phyloP scores from a whole-genome alignment of 1,284 basidiomycete genomes.

The Malassezia pachydermatis region DNA sequence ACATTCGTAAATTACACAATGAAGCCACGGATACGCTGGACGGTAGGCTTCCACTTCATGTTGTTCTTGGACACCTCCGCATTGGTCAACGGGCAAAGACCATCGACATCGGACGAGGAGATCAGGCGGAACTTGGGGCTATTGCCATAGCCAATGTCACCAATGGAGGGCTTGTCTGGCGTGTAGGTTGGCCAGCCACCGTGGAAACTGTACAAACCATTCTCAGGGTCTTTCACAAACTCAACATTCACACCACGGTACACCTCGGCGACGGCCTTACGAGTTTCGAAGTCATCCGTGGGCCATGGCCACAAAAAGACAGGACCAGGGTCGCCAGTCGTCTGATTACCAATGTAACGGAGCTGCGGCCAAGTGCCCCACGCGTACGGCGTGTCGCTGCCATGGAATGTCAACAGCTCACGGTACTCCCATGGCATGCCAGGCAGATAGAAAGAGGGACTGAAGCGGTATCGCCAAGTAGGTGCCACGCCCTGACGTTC shows the following conservation, averaged over 20 bases:
- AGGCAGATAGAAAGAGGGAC: conserved; percentile 14
- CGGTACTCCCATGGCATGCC: conserved; percentile 6
- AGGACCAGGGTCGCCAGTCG: neutral
- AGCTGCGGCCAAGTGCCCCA: conserved; percentile 12
- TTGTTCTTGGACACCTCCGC: conserved; percentile 4
- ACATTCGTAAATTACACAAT: too few species aligned
- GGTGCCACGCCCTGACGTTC: conserved; percentile 7
- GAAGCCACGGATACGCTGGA: neutral
- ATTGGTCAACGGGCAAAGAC: conserved; percentile 11
- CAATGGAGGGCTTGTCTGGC: neutral
- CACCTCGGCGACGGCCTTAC: neutral
- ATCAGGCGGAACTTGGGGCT: conserved; percentile 2
- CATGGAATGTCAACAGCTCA: conserved; percentile 12
- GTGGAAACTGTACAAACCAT: conserved; percentile 10
- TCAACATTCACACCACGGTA: conserved; percentile 12
- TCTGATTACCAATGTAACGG: neutral
- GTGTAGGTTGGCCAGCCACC: conserved; percentile 12
- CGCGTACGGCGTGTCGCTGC: conserved; percentile 16
- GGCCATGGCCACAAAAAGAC: neutral
- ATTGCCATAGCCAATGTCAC: conserved; percentile 16
- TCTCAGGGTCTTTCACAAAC: conserved; percentile 16
- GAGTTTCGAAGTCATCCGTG: conserved; percentile 1
- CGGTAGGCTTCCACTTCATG: conserved; percentile 7
- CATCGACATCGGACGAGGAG: conserved; percentile 6
- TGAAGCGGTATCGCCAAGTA: conserved; percentile 20